Percentiles rank a stretch among this genome's conserved stretches.
phyloP scores from a whole-genome alignment of 164 flowering plant genomes.

The Liquidambar formosana region DNA sequence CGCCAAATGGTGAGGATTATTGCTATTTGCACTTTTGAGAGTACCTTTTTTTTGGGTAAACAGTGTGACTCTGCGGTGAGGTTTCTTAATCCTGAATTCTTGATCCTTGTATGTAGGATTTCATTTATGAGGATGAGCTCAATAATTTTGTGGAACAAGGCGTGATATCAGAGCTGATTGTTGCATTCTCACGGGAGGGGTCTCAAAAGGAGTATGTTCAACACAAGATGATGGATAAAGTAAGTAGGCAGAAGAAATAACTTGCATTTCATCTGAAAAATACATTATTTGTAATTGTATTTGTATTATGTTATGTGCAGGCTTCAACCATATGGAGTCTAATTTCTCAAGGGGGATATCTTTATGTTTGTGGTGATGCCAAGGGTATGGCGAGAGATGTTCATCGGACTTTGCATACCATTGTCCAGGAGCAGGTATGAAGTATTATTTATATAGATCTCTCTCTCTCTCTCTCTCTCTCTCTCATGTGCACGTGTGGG shows the following conservation, averaged over 20 bases:
- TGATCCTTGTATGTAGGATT: constrained; percentile 54
- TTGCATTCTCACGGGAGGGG: constrained; percentile 95
- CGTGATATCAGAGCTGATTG: constrained; percentile 66
- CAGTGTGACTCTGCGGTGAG: no score
- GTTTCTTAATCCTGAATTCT: no score
- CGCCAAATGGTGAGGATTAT: constrained; percentile 58
- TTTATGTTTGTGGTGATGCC: constrained; percentile 97
- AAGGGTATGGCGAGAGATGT: constrained; percentile 98
- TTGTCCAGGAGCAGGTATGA: constrained; percentile 76
- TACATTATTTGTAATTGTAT: neutral
- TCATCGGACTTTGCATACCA: constrained; percentile 78
- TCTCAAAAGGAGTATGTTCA: constrained; percentile 87
- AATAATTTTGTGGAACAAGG: constrained; percentile 62
- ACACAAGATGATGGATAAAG: constrained; percentile 84
- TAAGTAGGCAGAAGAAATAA: constrained; percentile 19
- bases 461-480: neutral
- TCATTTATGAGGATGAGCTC: constrained; percentile 88
- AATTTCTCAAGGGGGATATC: constrained; percentile 62
- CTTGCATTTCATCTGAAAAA: neutral
- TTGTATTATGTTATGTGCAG: constrained; percentile 31
- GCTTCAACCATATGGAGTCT: constrained; percentile 68
- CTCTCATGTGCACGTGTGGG: no score
- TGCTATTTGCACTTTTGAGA: neutral
- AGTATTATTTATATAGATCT: neutral
- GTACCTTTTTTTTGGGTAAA: no score